Percentiles rank a stretch among this genome's conserved stretches.
Conservation (phyloP, 1,284 basidiomycete genomes). For the Melampsora occidentalis region DNA sequence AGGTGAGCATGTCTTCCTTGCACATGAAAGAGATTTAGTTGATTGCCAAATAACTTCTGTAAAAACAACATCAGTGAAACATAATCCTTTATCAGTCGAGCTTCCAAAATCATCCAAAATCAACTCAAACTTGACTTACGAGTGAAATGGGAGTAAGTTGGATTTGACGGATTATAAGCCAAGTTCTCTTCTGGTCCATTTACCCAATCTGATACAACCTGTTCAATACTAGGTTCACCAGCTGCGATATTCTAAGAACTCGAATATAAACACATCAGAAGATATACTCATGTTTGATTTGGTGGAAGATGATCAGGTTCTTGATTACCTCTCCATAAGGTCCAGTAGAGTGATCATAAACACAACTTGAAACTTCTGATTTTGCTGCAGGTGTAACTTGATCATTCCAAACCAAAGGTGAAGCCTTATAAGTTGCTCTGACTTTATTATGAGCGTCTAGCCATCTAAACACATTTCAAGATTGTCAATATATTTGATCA, state of each 20-base stretch:
- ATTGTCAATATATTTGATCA: not conserved
- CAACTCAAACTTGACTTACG: conserved; percentile 6
- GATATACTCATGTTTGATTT: too few relatives aligned
- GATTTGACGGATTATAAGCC: conserved; percentile 18
- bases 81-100: not conserved
- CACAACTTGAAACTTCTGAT: conserved; percentile 9
- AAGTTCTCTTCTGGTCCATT: conserved; percentile 31
- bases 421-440: conserved; percentile 16
- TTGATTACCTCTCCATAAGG: conserved; percentile 27
- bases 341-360: conserved; percentile 24
- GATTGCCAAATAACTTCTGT: conserved; percentile 34
- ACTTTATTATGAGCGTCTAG: conserved; percentile 23
- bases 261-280: not conserved
- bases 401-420: conserved; percentile 17
- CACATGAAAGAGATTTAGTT: conserved; percentile 30
- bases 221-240: conserved; percentile 19
- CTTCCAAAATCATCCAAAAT: not conserved
- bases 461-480: conserved; percentile 11
- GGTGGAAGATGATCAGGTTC: too few relatives aligned
- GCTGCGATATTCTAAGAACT: conserved; percentile 14
- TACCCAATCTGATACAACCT: conserved; percentile 25
- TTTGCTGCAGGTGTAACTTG: conserved; percentile 16
- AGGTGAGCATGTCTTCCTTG: conserved; percentile 4
- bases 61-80: not conserved
- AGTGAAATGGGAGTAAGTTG: conserved; percentile 34